These are phyloP conservation scores for Bryoerythrophyllum caledonicum DNA, from an alignment of 225 moss, liverwort and hornwort species.

Conservation along the genomic window DNA sequence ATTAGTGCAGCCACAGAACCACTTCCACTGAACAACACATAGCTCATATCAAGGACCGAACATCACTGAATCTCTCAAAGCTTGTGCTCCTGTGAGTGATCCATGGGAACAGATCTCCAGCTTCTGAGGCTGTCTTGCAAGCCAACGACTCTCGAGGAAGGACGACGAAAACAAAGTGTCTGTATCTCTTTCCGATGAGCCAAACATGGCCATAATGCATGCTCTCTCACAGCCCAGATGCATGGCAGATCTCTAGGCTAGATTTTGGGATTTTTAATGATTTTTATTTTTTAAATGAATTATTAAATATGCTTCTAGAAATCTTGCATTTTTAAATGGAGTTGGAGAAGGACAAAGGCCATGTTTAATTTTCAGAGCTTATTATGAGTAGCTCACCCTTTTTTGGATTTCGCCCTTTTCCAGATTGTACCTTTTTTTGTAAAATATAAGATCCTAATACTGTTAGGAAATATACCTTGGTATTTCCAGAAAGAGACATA, in stretches of 20 bases:
- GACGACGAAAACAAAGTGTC: neutral
- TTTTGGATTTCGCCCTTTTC: too few species aligned
- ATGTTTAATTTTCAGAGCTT: too few species aligned
- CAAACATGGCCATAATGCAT: neutral
- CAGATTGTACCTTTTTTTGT: too few species aligned
- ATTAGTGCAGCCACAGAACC: neutral
- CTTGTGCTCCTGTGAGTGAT: neutral
- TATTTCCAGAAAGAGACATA: too few species aligned
- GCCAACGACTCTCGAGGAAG: neutral
- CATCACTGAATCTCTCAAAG: too few species aligned
- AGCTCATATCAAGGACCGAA: too few species aligned
- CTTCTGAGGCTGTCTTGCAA: neutral
- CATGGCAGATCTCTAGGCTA: neutral
- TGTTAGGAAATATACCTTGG: too few species aligned
- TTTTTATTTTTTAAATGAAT: too few species aligned
- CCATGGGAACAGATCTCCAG: conserved; percentile 18
- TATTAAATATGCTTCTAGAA: neutral
- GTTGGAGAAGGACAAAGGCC: too few species aligned
- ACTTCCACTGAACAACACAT: neutral
- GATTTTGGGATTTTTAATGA: neutral
- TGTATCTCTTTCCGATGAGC: neutral
- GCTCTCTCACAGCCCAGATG: neutral
- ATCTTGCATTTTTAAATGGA: neutral
- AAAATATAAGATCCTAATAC: too few species aligned
- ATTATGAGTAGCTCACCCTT: too few species aligned